Base-by-base conservation (phyloP, 2,329 filamentous ascomycete species). In the Sporothrix brunneoviolacea region DNA sequence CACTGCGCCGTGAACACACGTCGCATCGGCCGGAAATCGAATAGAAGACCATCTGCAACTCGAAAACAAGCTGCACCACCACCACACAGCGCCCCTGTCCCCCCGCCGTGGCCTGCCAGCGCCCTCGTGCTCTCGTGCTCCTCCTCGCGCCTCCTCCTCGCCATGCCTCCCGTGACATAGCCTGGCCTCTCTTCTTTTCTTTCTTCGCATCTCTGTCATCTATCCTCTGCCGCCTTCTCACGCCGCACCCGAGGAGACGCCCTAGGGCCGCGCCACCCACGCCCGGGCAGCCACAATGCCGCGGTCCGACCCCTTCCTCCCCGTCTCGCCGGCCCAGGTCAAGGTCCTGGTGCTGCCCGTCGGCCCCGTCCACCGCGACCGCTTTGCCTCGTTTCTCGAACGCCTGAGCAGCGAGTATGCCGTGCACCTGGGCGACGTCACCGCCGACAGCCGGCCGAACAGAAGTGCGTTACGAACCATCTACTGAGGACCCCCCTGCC, bases 291-390 rank as follows among this genome's bases (percentile, higher is more conserved):
- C 50, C 37, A 57, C 44, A 33, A 57, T 57, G 55, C 33, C 52
- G 42, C 54, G 45, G 41, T 78, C 87, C 71, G 91, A 96, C 75
- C 84, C 88, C 68, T 81, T 95, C 67, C 86, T 91, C 67, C 90
- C 91, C 69, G 83, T 91, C 73, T 87, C 91, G 69, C 90, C 90
- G 65, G 91, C 90, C 72, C 86, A 88, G 77, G 82, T 97, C 64
- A 87, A 88, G 72, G 88, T 86, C 56, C 80, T 96, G 60, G 79
- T 95, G 53, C 74, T 97, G 55, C 93, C 93, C 49, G 76, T 95
- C 58, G 91, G 91, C 48, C 84, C 81, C 64, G 93, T 97, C 66
- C 91, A 84, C 65, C 81, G 84, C 54, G 83, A 86, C 48, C 81
- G 87, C 53, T 97, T 96, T 68, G 70, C 83, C 59, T 75, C 77